Percentiles rank a stretch among this genome's conserved stretches.
These are phyloP conservation scores for Hypomyces perniciosus DNA, from an alignment of 2,329 filamentous ascomycete species.

Conservation along the genomic window DNA sequence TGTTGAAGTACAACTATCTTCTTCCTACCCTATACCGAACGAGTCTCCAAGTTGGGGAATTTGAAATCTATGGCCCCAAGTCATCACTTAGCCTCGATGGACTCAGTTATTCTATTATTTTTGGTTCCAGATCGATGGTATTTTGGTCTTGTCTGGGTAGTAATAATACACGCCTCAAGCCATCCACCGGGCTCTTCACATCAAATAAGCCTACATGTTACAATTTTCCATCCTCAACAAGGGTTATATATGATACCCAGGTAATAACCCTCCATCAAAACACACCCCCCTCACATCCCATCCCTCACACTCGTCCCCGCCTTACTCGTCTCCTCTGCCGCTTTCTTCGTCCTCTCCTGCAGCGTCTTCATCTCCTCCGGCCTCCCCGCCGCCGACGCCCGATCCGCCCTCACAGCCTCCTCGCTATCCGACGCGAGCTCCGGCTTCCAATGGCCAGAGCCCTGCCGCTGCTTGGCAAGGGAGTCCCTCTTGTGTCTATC, in stretches of 20 bases:
- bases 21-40: no score
- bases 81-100: no score
- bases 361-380: constrained; percentile 40
- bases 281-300: neutral
- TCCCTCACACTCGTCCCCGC: constrained; percentile 42
- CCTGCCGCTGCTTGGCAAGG: constrained; percentile 61
- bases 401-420: constrained; percentile 67
- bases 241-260: neutral
- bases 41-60: no score
- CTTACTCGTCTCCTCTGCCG: constrained; percentile 42
- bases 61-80: no score
- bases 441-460: constrained; percentile 69
- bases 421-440: constrained; percentile 75
- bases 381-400: constrained; percentile 24
- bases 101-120: no score
- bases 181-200: neutral
- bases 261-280: neutral
- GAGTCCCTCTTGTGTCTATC: constrained; percentile 57
- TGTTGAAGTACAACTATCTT: neutral
- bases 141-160: no score
- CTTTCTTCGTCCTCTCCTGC: constrained; percentile 54
- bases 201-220: neutral
- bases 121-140: no score
- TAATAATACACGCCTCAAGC: no score
- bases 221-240: neutral